Base-by-base conservation (phyloP, 176 grass and related monocot species). In the Aechmea fasciata region DNA sequence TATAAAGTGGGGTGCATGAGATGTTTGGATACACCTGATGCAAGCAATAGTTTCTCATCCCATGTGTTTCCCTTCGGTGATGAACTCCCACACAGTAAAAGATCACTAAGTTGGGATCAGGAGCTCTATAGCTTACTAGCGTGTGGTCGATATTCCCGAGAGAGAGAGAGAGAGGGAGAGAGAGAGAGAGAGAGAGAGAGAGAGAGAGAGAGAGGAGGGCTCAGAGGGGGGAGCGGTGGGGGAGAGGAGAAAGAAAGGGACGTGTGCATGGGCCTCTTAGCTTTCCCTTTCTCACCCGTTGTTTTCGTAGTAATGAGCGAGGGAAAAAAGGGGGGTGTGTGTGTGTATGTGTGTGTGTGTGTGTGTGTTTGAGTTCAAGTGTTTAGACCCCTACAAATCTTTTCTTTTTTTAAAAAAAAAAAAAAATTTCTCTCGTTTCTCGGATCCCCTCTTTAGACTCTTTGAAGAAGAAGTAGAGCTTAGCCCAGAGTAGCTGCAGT, bases 201-300 rank as follows among this genome's bases (percentile, higher is more conserved):
- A 67, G 65, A 41, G 11, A 67, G 74, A 57, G 64, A 57, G 50
- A 49, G 50, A 25, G n/a, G 4, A 41, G 33, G 33, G 33, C 33
- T 41, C 63, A 78, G 77, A 65, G 70, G 50, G 77, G 77, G 80
- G 66, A 48, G 25, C 47, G 73, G 51, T 50, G 61, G 72, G 59
- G 48, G 62, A 51, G 49, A 75, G 59, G 72, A 65, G 59, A 12
- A 49, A 75, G 72, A 76, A 68, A 76, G 74, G 26, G 74, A 76
- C 65, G 65, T 76, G 57, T 76, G 74, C 74, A 68, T 69, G 74
- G 51, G 74, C 48, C 51, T 8, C 52, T 68, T 68, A 68, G 26
- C 50, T 75, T 65, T 76, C 74, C 24, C 65, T 59, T 29, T 24
- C 64, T 68, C 74, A 57, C 15, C 51, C 65, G 64, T 76, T 67